These are phyloP conservation scores for Fusarium torreyae DNA, from an alignment of 2,329 filamentous ascomycete species.

Conservation along the genomic window DNA sequence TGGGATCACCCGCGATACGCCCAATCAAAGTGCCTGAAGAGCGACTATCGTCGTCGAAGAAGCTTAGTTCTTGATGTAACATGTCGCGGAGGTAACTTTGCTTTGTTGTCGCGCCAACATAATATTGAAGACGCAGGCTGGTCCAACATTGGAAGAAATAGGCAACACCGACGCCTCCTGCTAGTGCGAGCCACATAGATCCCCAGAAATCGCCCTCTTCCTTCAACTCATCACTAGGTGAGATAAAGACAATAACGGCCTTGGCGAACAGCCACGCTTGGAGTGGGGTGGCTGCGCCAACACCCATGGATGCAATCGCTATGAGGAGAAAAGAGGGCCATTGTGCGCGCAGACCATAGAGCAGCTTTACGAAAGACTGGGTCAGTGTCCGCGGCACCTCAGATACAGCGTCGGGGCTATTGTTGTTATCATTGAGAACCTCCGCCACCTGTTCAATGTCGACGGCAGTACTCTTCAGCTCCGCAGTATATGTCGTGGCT, in stretches of 20 bases:
- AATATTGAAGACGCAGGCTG: constrained; percentile 16
- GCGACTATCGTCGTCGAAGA: constrained; percentile 51
- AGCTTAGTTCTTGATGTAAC: constrained; percentile 47
- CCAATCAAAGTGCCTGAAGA: constrained; percentile 48
- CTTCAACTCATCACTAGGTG: constrained; percentile 49
- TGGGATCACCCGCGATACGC: constrained; percentile 48
- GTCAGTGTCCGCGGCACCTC: constrained; percentile 7
- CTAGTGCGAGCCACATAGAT: constrained; percentile 51
- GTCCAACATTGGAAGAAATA: constrained; percentile 47
- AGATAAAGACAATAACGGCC: constrained; percentile 45
- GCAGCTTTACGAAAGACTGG: constrained; percentile 27
- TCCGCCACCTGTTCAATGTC: neutral
- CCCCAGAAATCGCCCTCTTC: constrained; percentile 48
- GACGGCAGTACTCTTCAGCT: neutral
- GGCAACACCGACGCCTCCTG: constrained; percentile 47
- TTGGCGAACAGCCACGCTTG: constrained; percentile 51
- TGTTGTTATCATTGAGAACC: neutral
- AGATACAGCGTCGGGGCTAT: neutral
- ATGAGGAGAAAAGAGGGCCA: constrained; percentile 45
- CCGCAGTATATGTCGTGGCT: constrained; percentile 6
- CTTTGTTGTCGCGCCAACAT: constrained; percentile 41
- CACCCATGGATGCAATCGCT: constrained; percentile 42
- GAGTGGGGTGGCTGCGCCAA: constrained; percentile 45
- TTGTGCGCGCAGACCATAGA: constrained; percentile 37
- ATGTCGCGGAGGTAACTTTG: constrained; percentile 49